phyloP scores from a whole-genome alignment of 345 rosid genomes.

The Crucihimalaya himalaica region DNA sequence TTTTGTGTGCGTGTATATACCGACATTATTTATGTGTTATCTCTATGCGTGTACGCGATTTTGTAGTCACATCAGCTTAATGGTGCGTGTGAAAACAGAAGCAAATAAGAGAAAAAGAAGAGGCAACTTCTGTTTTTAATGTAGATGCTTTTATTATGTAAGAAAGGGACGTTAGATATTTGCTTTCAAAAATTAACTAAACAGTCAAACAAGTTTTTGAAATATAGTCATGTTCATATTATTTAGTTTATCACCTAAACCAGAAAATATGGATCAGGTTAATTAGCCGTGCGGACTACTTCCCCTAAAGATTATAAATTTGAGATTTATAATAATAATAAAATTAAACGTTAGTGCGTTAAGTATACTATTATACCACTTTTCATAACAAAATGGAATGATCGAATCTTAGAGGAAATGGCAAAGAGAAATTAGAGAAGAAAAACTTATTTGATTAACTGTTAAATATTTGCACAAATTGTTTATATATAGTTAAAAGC shows the following conservation, averaged over 20 bases:
- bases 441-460: neutral
- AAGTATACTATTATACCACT: neutral
- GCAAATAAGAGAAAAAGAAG: neutral
- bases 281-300: slow-evolving; percentile 35
- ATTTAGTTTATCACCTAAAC: neutral
- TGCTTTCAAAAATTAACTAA: slow-evolving; percentile 9
- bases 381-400: neutral
- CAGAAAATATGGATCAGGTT: slow-evolving; percentile 11
- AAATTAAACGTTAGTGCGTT: neutral
- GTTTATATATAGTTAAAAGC: neutral
- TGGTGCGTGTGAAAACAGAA: slow-evolving; percentile 27
- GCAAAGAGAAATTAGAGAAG: neutral
- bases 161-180: slow-evolving; percentile 15
- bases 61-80: slow-evolving; percentile 18
- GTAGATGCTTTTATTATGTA: slow-evolving; percentile 17
- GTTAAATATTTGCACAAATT: neutral
- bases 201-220: slow-evolving; percentile 35
- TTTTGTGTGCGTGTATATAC: neutral
- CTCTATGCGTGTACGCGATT: slow-evolving; percentile 32
- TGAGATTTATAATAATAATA: neutral
- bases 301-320: neutral
- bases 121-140: slow-evolving; percentile 11
- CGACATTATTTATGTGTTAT: slow-evolving; percentile 9
- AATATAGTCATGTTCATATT: slow-evolving; percentile 35
- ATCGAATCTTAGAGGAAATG: neutral